Conservation (phyloP, 2,329 filamentous ascomycete species). For the Penicillium vulpinum region DNA sequence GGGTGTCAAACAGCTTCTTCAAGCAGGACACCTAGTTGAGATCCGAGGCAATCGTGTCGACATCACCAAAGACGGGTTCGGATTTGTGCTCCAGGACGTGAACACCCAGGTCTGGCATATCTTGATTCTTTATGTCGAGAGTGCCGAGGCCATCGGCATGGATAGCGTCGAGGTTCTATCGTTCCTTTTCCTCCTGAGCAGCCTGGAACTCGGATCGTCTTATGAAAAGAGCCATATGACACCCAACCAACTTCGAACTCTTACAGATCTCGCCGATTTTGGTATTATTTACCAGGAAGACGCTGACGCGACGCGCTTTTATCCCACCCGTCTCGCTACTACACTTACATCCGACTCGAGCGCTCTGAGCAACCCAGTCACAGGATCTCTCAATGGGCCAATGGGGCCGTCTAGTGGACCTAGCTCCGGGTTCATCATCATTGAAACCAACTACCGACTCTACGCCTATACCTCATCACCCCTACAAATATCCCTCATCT, state of each 20-base stretch:
- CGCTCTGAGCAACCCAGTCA: constrained; percentile 69
- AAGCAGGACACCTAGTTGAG: constrained; percentile 78
- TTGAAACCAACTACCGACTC: constrained; percentile 96
- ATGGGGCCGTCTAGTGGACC: constrained; percentile 31
- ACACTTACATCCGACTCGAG: constrained; percentile 80
- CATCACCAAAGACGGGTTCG: constrained; percentile 92
- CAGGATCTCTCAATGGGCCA: constrained; percentile 58
- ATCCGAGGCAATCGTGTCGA: constrained; percentile 56
- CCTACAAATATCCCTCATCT: constrained; percentile 89
- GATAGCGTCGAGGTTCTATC: constrained; percentile 91
- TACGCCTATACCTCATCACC: constrained; percentile 96
- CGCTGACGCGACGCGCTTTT: constrained; percentile 59
- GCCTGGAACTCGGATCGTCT: constrained; percentile 83
- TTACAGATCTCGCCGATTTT: constrained; percentile 88
- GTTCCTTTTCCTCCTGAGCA: constrained; percentile 94
- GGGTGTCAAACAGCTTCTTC: constrained; percentile 80
- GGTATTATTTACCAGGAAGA: constrained; percentile 75
- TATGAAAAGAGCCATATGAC: constrained; percentile 87
- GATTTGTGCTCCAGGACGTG: constrained; percentile 89
- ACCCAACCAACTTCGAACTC: constrained; percentile 78
- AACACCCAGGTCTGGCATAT: constrained; percentile 98
- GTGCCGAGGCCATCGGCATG: constrained; percentile 71
- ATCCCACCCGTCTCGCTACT: constrained; percentile 89
- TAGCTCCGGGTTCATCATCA: constrained; percentile 75
- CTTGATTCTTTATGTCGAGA: constrained; percentile 87